Conservation (phyloP, 1,284 basidiomycete genomes). For the Ganoderma meredithae region DNA sequence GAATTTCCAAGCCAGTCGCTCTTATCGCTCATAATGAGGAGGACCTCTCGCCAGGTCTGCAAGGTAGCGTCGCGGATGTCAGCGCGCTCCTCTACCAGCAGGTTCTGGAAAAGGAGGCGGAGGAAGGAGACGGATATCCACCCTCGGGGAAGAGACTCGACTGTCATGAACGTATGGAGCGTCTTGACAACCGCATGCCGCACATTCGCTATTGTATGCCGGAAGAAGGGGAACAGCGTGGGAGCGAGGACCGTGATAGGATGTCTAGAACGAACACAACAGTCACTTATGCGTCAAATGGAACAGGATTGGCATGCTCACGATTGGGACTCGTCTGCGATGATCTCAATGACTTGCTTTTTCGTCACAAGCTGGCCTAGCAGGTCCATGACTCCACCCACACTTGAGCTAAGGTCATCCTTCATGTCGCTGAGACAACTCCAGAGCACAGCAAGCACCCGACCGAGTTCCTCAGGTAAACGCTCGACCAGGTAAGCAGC, state of each 20-base stretch:
- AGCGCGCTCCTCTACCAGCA: conserved; percentile 89
- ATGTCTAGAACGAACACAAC: no score
- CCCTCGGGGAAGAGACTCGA: conserved; percentile 76
- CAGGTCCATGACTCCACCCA: conserved; percentile 97
- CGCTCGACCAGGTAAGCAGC: conserved; percentile 81
- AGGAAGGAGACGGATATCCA: conserved; percentile 88
- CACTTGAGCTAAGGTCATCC: conserved; percentile 96
- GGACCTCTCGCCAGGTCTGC: conserved; percentile 80
- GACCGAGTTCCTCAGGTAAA: conserved; percentile 76
- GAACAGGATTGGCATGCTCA: conserved; percentile 48
- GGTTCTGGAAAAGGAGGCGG: conserved; percentile 92
- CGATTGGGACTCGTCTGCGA: conserved; percentile 73
- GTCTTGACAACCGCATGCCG: conserved; percentile 94
- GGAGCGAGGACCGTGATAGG: conserved; percentile 85
- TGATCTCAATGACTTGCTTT: conserved; percentile 79
- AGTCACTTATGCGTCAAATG: no score
- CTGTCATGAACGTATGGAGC: conserved; percentile 85
- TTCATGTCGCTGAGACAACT: conserved; percentile 92
- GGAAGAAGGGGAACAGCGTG: conserved; percentile 95
- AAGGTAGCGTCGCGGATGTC: conserved; percentile 87
- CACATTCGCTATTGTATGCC: conserved; percentile 95
- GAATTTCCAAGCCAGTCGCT: conserved; percentile 59
- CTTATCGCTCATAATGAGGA: conserved; percentile 58
- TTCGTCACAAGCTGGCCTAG: conserved; percentile 87
- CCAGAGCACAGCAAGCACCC: conserved; percentile 90